Evolutionary conservation across 2,329 filamentous ascomycete genomes (phyloP).

Genomic region (Trichoderma pleuroti): DNA sequence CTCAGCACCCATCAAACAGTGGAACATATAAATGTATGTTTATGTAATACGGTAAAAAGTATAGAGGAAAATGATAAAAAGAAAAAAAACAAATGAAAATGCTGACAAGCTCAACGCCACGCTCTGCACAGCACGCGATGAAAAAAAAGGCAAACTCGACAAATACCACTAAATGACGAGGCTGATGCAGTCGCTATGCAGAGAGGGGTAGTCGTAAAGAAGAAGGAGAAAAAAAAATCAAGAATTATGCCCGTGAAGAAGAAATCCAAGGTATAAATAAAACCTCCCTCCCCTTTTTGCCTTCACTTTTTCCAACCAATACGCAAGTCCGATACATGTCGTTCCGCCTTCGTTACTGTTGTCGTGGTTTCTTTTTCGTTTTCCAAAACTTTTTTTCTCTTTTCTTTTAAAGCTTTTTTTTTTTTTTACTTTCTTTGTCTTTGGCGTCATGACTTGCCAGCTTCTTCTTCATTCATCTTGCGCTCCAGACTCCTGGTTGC

Average conservation of each 20-base stretch:
- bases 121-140: slow-evolving; percentile 14
- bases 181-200: slow-evolving; percentile 13
- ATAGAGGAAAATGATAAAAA: not conserved
- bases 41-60: not conserved
- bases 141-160: not conserved
- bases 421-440: not conserved
- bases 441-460: not conserved
- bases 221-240: not conserved
- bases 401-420: not conserved
- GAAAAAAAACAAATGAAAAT: slow-evolving; percentile 4
- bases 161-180: slow-evolving; percentile 8
- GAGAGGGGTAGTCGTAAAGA: not conserved
- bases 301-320: not conserved
- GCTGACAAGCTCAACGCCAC: slow-evolving; percentile 16
- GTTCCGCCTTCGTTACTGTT: slow-evolving; percentile 10
- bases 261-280: slow-evolving; percentile 10
- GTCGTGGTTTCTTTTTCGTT: slow-evolving; percentile 4
- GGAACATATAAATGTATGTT: not conserved
- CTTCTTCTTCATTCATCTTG: slow-evolving; percentile 24
- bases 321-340: not conserved
- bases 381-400: not conserved
- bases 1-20: not conserved
- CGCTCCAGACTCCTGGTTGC: slow-evolving; percentile 35
- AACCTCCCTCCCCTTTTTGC: not conserved
- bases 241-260: slow-evolving; percentile 13